phyloP scores from a whole-genome alignment of 1,284 basidiomycete species.

The Kwoniella shivajii region DNA sequence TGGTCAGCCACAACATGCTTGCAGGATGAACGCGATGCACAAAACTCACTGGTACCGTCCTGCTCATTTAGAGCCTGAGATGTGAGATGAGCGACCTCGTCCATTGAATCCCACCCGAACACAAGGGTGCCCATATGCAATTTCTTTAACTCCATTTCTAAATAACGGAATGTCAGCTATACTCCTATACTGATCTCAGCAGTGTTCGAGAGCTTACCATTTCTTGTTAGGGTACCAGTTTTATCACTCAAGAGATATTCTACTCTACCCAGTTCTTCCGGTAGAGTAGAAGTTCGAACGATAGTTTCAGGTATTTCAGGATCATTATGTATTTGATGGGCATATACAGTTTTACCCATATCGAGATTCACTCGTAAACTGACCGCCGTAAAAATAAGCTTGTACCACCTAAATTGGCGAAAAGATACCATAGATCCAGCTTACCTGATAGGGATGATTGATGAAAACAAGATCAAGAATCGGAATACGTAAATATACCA shows the following conservation, averaged over 20 bases:
- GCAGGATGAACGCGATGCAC: too few relatives aligned
- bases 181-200: constrained; percentile 2
- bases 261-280: constrained; percentile 94
- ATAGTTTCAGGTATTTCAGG: constrained; percentile 91
- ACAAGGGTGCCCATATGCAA: constrained; percentile 98
- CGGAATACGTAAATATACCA: constrained; percentile 98
- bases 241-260: constrained; percentile 96
- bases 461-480: constrained; percentile 96
- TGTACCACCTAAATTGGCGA: neutral
- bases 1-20: neutral
- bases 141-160: constrained; percentile 99
- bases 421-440: too few relatives aligned
- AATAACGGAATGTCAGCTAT: constrained; percentile 1
- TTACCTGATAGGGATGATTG: constrained; percentile 97
- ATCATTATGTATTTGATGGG: constrained; percentile 92
- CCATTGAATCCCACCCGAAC: constrained; percentile 95
- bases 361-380: constrained; percentile 97
- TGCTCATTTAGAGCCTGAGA: constrained; percentile 72
- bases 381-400: constrained; percentile 4
- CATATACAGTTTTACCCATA: constrained; percentile 99
- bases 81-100: constrained; percentile 90
- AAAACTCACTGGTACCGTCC: constrained; percentile 21
- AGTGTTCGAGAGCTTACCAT: constrained; percentile 63
- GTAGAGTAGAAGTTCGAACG: constrained; percentile 93
- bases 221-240: constrained; percentile 96